A percentile compares a stretch with the other conserved stretches of the same genome.
Evolutionary conservation across 2,329 filamentous ascomycete species (phyloP).

Genomic region (Microcyclosporella mali): DNA sequence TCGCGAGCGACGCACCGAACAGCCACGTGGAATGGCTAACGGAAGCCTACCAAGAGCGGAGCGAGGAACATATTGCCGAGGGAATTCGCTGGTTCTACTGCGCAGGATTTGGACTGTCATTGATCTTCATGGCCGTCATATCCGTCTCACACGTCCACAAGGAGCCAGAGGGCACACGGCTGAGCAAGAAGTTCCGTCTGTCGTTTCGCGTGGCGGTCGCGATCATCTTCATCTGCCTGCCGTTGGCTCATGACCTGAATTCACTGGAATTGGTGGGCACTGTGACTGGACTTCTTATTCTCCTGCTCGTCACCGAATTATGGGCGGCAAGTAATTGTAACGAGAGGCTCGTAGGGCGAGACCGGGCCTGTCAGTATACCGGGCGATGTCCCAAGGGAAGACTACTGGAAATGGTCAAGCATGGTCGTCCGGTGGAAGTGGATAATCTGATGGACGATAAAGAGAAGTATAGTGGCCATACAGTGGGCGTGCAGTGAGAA

Average conservation of each 20-base stretch:
- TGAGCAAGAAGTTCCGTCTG: slow-evolving; percentile 48
- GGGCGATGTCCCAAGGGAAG: slow-evolving; percentile 37
- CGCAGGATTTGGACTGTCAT: slow-evolving; percentile 51
- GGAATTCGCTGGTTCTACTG: slow-evolving; percentile 60
- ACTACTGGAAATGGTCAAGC: slow-evolving; percentile 16
- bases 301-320: slow-evolving; percentile 33
- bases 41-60: slow-evolving; percentile 45
- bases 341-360: slow-evolving; percentile 14
- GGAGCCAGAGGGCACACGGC: slow-evolving; percentile 43
- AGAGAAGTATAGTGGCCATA: slow-evolving; percentile 14
- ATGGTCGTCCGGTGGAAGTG: slow-evolving; percentile 16
- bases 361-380: slow-evolving; percentile 21
- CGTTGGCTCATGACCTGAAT: slow-evolving; percentile 37
- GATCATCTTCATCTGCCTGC: slow-evolving; percentile 50
- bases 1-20: slow-evolving; percentile 50
- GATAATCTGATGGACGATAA: slow-evolving; percentile 11
- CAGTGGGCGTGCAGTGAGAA: slow-evolving; percentile 12
- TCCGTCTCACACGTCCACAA: slow-evolving; percentile 53
- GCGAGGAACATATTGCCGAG: slow-evolving; percentile 45
- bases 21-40: slow-evolving; percentile 46
- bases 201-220: slow-evolving; percentile 46
- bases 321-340: slow-evolving; percentile 21
- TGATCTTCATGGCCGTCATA: slow-evolving; percentile 52
- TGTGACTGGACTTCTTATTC: slow-evolving; percentile 34
- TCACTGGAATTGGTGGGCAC: slow-evolving; percentile 35